Base-by-base conservation (phyloP, 345 rosid species). In the Passiflora organensis region DNA sequence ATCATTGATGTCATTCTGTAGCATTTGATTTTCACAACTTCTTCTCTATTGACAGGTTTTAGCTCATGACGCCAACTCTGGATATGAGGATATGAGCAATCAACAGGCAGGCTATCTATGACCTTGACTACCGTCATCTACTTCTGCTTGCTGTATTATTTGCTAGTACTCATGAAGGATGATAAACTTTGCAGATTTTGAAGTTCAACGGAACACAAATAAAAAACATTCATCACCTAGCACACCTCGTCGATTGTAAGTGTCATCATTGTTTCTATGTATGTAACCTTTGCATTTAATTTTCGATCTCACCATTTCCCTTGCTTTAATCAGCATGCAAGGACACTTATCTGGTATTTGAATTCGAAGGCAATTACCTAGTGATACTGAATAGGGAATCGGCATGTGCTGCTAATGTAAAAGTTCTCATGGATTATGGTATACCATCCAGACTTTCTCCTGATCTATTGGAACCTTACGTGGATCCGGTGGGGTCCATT, bases 71-170 rank as follows among this genome's bases (percentile, higher is more conserved):
- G 91, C 80, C 28, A 88, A 88, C 81, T 81, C 86, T 18, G 96
- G 98, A 37, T 93, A 93, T 8, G 99, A 93, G 66, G 96, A 86
- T 64, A 88, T 93, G 99, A 63, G 84, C 77, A 93, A 88, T 63
- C 99, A 88, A 64, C 99, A 85, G 85, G 91, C 70, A 54, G 55
- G 65, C 63, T 56, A 11, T 57, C 36, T 62, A 24, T 60, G 19
- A n/a, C 43, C 51, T 13, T 13, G 15, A 16, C 4, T 43, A 46
- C 47, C 22, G 48, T 18, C n/a, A 48, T 50, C 36, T 17, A 23
- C 39, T 43, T 20, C 20, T 41, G 55, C 51, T 34, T 39, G 64
- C 51, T 32, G 17, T 11, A 45, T 54, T 49, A 16, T 38, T 46
- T 13, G 11, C 10, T 11, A 13, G n/a, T 54, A 9, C 41, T 46